Evolutionary conservation across 129 eudicot genomes (phyloP).

Genomic region (Helichrysum umbraculigerum): DNA sequence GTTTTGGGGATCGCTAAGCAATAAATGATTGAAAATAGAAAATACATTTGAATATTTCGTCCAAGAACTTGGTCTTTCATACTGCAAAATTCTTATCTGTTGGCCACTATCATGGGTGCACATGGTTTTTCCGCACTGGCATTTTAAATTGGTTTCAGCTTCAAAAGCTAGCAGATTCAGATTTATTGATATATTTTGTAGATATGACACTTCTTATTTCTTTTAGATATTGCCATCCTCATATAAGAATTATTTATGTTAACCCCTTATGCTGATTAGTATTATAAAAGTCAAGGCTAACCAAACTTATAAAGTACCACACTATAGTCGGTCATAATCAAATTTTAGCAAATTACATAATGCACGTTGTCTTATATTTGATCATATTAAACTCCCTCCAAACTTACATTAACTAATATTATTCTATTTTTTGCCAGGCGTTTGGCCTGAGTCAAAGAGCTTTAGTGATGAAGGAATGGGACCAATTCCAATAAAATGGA

Average conservation of each 20-base stretch:
- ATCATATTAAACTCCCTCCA: conserved; percentile 14
- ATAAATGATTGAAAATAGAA: conserved; percentile 23
- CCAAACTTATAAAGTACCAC: not conserved
- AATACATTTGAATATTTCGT: conserved; percentile 18
- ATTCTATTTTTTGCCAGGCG: conserved; percentile 51
- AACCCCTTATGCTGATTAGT: not conserved
- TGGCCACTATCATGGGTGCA: conserved; percentile 32
- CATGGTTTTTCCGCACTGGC: conserved; percentile 35
- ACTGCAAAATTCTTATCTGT: conserved; percentile 19
- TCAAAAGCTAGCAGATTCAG: not conserved
- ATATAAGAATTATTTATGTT: not conserved
- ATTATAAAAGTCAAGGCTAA: not conserved
- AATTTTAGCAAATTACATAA: conserved; percentile 6
- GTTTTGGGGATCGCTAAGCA: conserved; percentile 20
- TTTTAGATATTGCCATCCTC: not conserved
- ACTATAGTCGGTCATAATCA: not conserved
- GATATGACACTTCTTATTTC: not conserved
- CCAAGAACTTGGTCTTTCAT: conserved; percentile 17
- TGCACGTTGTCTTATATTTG: not conserved
- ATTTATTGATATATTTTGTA: not conserved
- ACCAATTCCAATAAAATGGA: conserved; percentile 87
- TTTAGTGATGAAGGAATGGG: conserved; percentile 80
- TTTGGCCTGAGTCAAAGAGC: conserved; percentile 95
- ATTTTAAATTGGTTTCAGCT: not conserved
- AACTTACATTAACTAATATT: conserved; percentile 17